Evolutionary conservation across 2,329 filamentous ascomycete genomes (phyloP), one percentile per base, ranked within the genome.

Genomic region (Apiospora sp.): DNA sequence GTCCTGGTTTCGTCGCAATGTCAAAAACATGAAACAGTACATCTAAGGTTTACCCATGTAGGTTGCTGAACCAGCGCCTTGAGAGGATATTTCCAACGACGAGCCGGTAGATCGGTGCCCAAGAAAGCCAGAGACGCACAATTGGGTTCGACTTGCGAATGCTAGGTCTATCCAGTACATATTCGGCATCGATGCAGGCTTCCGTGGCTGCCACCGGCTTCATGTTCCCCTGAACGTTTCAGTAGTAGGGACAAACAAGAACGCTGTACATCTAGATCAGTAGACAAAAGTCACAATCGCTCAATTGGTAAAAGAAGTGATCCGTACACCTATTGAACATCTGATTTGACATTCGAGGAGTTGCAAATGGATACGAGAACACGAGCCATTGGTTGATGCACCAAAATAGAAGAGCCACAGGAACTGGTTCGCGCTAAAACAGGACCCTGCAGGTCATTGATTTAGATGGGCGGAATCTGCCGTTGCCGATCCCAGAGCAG

Each of bases 381-480:
- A 49, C n/a, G n/a, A 51, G 49, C 49, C 49, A 49, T 27, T 51
- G 10, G 58, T 13, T n/a, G 58, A 64, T 13, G 58, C 58, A 22
- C 51, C 54, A 19, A 61, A 61, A 61, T 61, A 61, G 54, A 61
- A 37, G 54, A 61, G 54, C 30, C 37, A 61, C 54, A 37, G 44
- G 24, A 41, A 27, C 44, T 14, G 41, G 68, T 46, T 68, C 61
- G 41, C 64, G 70, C 70, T 69, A 74, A 71, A 54, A 43, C 34
- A 69, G 49, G 73, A 72, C 73, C 71, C 73, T 74, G 73, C 73
- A 74, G 72, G 27, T 54, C 44, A 49, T 67, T 64, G 34, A 41
- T n/a, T 41, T 37, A 61, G 34, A 61, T 61, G 58, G 58, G 34
- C 58, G 58, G 58, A 64, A 64, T n/a, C 58, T 64, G 22, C 58